Evolutionary conservation across 2,329 filamentous ascomycete genomes (phyloP).

Genomic region (Colletotrichum eremochloae): DNA sequence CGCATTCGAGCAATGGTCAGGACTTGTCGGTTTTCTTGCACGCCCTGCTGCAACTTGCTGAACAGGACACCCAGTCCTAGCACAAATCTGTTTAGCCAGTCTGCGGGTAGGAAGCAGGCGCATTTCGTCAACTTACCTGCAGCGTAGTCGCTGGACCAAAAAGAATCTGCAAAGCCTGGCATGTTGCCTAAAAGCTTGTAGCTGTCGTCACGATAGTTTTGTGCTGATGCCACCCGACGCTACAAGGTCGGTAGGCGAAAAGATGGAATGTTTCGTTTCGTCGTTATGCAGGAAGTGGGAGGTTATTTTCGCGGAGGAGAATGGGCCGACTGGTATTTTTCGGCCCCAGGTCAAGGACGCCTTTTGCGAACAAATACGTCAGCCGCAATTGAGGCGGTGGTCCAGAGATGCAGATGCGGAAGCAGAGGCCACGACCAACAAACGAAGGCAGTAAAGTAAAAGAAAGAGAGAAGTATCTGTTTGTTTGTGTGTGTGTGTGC

Average conservation of each 20-base stretch:
- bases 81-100: slow-evolving; percentile 23
- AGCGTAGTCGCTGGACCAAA: slow-evolving; percentile 98
- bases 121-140: slow-evolving; percentile 71
- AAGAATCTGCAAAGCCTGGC: slow-evolving; percentile 93
- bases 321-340: slow-evolving; percentile 25
- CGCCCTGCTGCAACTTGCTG: slow-evolving; percentile 95
- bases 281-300: slow-evolving; percentile 36
- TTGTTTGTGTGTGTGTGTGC: too few relatives aligned
- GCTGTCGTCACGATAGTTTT: slow-evolving; percentile 22
- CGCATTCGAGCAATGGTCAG: slow-evolving; percentile 92
- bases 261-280: slow-evolving; percentile 40
- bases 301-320: not conserved
- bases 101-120: slow-evolving; percentile 2
- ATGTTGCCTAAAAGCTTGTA: slow-evolving; percentile 63
- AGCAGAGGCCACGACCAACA: slow-evolving; percentile 18
- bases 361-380: slow-evolving; percentile 40
- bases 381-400: slow-evolving; percentile 23
- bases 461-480: slow-evolving; percentile 14
- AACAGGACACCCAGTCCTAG: slow-evolving; percentile 91
- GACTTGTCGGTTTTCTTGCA: slow-evolving; percentile 94
- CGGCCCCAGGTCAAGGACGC: slow-evolving; percentile 27
- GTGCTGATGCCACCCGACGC: slow-evolving; percentile 19
- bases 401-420: slow-evolving; percentile 7
- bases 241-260: slow-evolving; percentile 10
- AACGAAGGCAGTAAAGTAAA: slow-evolving; percentile 21